Percentiles rank a stretch among this genome's conserved stretches.
phyloP scores from a whole-genome alignment of 495 filamentous ascomycete species.

The Aspergillus avenaceus region DNA sequence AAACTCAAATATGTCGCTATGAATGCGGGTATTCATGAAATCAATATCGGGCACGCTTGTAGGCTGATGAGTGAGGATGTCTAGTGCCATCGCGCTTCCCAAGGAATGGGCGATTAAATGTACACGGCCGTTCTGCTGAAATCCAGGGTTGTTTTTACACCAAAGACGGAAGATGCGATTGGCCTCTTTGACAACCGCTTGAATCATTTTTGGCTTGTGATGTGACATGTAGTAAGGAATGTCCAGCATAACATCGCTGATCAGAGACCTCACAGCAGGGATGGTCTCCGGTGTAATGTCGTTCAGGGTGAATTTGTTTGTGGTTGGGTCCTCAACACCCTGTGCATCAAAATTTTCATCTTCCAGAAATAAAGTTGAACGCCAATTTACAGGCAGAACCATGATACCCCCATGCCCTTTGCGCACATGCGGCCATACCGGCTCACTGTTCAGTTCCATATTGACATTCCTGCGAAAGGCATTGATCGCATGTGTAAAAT shows the following conservation, averaged over 20 bases:
- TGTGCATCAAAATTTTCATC: constrained; percentile 55
- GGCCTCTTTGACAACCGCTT: constrained; percentile 83
- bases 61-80: constrained; percentile 86
- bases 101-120: constrained; percentile 92
- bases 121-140: constrained; percentile 74
- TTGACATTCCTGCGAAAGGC: constrained; percentile 83
- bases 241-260: constrained; percentile 96
- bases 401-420: constrained; percentile 67
- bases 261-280: constrained; percentile 80
- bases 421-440: constrained; percentile 69
- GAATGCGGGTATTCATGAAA: constrained; percentile 42
- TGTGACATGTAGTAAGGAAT: constrained; percentile 96
- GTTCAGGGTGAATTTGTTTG: constrained; percentile 70
- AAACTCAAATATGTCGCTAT: constrained; percentile 75
- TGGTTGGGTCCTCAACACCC: constrained; percentile 41
- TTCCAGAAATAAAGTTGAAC: constrained; percentile 78
- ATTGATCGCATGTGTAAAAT: constrained; percentile 95
- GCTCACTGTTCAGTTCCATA: constrained; percentile 70
- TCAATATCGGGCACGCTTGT: constrained; percentile 58
- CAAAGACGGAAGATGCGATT: constrained; percentile 91
- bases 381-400: constrained; percentile 85
- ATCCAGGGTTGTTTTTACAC: constrained; percentile 87
- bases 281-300: constrained; percentile 93
- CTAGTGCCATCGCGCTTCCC: constrained; percentile 88
- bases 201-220: constrained; percentile 91